phyloP scores from a whole-genome alignment of 352 stramenopile species.

The Pythium periplocum region DNA sequence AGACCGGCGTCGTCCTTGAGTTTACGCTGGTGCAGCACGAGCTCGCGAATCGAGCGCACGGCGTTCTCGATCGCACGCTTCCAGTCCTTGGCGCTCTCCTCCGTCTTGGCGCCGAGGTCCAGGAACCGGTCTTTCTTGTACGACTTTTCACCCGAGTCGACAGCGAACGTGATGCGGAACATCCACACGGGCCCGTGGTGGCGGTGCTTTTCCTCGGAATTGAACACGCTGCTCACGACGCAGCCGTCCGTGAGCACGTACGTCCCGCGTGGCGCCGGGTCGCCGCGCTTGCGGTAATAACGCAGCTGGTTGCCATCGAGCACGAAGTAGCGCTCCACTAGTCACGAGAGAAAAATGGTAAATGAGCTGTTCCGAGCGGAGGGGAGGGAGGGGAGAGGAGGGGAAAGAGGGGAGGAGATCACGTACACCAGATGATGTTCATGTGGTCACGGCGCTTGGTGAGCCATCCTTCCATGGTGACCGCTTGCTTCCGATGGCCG shows the following conservation, averaged over 20 bases:
- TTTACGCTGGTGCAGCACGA: constrained; percentile 69
- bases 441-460: constrained; percentile 87
- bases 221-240: constrained; percentile 73
- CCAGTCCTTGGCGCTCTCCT: constrained; percentile 77
- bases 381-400: constrained; percentile 1
- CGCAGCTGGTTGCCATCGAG: constrained; percentile 82
- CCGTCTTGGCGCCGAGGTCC: constrained; percentile 81
- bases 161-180: constrained; percentile 86
- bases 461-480: constrained; percentile 82
- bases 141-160: constrained; percentile 70
- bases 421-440: constrained; percentile 88
- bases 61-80: constrained; percentile 76
- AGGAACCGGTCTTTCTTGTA: constrained; percentile 89
- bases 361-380: neutral
- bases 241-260: constrained; percentile 84
- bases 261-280: constrained; percentile 72
- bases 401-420: neutral
- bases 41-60: constrained; percentile 66
- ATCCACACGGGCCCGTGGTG: constrained; percentile 85
- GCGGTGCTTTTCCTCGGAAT: constrained; percentile 87
- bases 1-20: constrained; percentile 72
- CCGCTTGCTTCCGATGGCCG: no score
- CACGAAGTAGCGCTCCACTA: constrained; percentile 85
- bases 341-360: no score
- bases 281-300: constrained; percentile 84